Evolutionary conservation across 108 stramenopile genomes (phyloP), one percentile per base, ranked within the genome.

Genomic region (Cyclotella kingstonii): DNA sequence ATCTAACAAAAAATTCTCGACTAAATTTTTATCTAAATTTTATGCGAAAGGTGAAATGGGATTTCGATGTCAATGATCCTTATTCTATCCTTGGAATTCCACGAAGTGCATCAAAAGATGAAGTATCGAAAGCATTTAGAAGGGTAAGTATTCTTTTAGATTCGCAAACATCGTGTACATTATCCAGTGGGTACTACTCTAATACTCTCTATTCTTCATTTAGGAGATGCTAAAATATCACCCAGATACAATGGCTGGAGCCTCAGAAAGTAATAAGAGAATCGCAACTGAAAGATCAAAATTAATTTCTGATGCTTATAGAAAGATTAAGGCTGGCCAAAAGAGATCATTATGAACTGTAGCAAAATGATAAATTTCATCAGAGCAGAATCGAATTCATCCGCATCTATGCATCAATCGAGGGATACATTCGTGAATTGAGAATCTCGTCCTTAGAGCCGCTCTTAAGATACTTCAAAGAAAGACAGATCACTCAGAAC

Each of bases 121-220:
- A 92, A 54, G 83, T 88, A 22, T 84, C 85, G 3, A 81, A 81
- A 42, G 90, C 90, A 4, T 91, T 88, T 76, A 83, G 90, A 22
- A 70, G 76, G 45, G 66, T 60, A 33, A 67, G 57, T 49, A 8
- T 34, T 26, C 7, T 28, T 17, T 18, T 0, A 0, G 1, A 31
- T 45, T 19, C n/a, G 9, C 25, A 26, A 29, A 25, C 0, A 15
- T 45, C 1, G 5, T 26, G n/a, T n/a, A n/a, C n/a, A n/a, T n/a
- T n/a, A n/a, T n/a, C n/a, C n/a, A n/a, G n/a, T n/a, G n/a, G n/a
- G n/a, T n/a, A 44, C 35, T n/a, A 0, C 15, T 54, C 17, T 36
- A 34, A 19, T 34, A 15, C 10, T 34, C 26, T 54, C 26, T 34
- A 15, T 26, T 51, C 7, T 18, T 15, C 22, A 0, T 42, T 14